phyloP scores from a whole-genome alignment of 208 protist genomes.

The Acanthamoeba culbertsoni region DNA sequence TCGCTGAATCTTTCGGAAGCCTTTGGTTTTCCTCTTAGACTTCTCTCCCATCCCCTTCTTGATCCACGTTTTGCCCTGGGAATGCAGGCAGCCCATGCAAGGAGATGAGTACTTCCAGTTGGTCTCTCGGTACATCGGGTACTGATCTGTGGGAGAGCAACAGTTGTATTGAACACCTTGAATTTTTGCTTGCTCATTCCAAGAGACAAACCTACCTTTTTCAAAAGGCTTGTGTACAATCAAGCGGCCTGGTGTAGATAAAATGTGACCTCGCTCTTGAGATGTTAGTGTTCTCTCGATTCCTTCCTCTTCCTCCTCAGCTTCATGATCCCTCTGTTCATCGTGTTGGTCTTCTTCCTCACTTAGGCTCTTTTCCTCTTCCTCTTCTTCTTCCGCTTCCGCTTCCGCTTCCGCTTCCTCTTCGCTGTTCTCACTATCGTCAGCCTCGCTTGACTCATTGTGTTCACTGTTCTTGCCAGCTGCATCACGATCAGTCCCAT shows the following conservation, averaged over 20 bases:
- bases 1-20: conserved; percentile 15
- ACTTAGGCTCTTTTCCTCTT: no score
- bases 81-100: conserved; percentile 40
- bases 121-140: conserved; percentile 53
- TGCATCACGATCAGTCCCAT: not conserved
- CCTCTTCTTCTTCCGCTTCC: not conserved
- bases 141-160: not conserved
- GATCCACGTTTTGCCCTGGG: not conserved
- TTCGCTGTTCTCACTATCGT: not conserved
- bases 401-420: not conserved
- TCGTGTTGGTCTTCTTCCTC: not conserved
- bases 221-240: conserved; percentile 52
- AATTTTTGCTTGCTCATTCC: no score
- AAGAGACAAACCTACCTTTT: not conserved
- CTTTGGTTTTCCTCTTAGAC: conserved; percentile 45
- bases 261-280: not conserved
- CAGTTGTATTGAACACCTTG: no score
- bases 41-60: conserved; percentile 49
- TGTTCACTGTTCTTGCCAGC: not conserved
- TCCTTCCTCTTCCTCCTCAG: conserved; percentile 5
- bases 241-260: not conserved
- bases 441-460: not conserved
- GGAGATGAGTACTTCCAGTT: conserved; percentile 57
- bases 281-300: not conserved
- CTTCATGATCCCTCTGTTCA: not conserved